These are phyloP conservation scores for Pleurotus platypus DNA, from an alignment of 768 basidiomycete species.

Conservation along the genomic window DNA sequence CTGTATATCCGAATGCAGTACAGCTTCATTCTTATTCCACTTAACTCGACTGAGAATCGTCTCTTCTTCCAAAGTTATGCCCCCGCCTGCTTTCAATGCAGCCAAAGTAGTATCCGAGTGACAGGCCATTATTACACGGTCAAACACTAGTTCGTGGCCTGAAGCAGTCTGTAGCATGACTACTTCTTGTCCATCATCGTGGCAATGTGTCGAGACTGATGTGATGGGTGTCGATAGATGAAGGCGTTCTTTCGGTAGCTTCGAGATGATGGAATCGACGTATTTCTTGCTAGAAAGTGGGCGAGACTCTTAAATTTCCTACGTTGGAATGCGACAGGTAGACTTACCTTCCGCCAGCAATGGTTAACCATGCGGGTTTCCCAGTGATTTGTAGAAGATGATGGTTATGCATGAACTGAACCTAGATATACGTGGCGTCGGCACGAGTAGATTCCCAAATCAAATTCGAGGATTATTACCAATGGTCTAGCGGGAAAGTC, in stretches of 20 bases:
- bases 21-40: constrained; percentile 67
- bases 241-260: constrained; percentile 46
- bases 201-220: constrained; percentile 31
- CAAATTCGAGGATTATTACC: constrained; percentile 25
- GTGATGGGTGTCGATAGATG: constrained; percentile 59
- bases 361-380: constrained; percentile 71
- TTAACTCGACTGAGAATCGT: constrained; percentile 52
- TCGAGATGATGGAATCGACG: constrained; percentile 56
- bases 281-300: constrained; percentile 48
- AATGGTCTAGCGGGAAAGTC: constrained; percentile 72
- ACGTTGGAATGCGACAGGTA: neutral
- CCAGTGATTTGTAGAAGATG: constrained; percentile 68
- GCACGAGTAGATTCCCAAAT: neutral
- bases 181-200: constrained; percentile 15
- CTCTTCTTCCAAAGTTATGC: constrained; percentile 48
- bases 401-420: constrained; percentile 74
- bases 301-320: neutral
- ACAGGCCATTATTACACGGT: constrained; percentile 72
- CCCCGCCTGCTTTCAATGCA: constrained; percentile 53
- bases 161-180: constrained; percentile 44
- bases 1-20: constrained; percentile 60
- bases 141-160: constrained; percentile 46
- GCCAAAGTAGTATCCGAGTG: constrained; percentile 64
- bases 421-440: constrained; percentile 23
- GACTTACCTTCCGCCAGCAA: constrained; percentile 65